phyloP scores from a whole-genome alignment of 108 stramenopile species.

The Skeletonema potamos region DNA sequence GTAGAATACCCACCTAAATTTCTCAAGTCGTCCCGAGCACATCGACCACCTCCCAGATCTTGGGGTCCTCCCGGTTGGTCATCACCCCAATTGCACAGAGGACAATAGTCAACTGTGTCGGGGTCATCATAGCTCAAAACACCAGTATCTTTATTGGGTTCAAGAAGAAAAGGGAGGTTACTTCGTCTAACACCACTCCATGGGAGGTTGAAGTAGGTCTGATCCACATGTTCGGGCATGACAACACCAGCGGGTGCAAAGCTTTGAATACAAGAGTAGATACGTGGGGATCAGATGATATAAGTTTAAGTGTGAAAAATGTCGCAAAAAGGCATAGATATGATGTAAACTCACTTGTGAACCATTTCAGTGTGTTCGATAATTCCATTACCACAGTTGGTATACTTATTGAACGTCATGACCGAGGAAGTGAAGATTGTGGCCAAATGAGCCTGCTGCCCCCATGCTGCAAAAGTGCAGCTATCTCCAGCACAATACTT shows the following conservation, averaged over 20 bases:
- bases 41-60: not conserved
- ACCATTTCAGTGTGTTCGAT: constrained; percentile 29
- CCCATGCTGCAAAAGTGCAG: constrained; percentile 24
- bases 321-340: not conserved
- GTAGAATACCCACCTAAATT: constrained; percentile 16
- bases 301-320: no score
- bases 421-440: constrained; percentile 13
- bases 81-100: not conserved
- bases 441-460: constrained; percentile 13
- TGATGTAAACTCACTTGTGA: constrained; percentile 19
- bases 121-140: not conserved
- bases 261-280: not conserved
- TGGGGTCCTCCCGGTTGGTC: not conserved
- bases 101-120: constrained; percentile 5
- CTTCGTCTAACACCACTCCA: constrained; percentile 23
- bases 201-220: constrained; percentile 3
- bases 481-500: constrained; percentile 3
- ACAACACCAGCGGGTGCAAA: not conserved
- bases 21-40: not conserved
- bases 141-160: constrained; percentile 1
- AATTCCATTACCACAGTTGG: constrained; percentile 21
- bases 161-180: constrained; percentile 12
- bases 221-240: constrained; percentile 5
- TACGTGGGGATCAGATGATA: not conserved
- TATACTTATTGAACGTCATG: constrained; percentile 24